Conservation (phyloP, 2,329 filamentous ascomycete species). For the Lojkania enalia region DNA sequence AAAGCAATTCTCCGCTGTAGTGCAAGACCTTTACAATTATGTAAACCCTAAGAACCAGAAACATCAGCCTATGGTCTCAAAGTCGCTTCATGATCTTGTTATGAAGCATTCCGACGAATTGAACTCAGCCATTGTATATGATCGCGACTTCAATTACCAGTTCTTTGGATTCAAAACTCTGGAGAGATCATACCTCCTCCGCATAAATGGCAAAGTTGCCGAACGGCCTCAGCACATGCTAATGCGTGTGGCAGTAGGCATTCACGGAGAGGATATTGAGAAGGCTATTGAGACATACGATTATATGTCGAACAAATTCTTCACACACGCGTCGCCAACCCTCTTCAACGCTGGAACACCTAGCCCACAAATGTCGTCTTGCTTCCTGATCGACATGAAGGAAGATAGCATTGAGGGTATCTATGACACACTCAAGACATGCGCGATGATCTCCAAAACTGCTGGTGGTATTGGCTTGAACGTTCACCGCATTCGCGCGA, state of each 20-base stretch:
- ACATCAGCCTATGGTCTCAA: slow-evolving; percentile 89
- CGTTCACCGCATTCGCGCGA: slow-evolving; percentile 93
- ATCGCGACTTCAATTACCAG: slow-evolving; percentile 99
- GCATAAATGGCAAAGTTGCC: slow-evolving; percentile 92
- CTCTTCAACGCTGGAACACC: slow-evolving; percentile 98
- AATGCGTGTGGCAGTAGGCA: slow-evolving; percentile 97
- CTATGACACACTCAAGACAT: slow-evolving; percentile 98
- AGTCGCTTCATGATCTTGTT: slow-evolving; percentile 86
- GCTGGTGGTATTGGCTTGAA: slow-evolving; percentile 97
- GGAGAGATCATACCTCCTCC: slow-evolving; percentile 94
- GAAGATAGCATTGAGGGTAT: slow-evolving; percentile 99
- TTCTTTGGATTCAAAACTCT: slow-evolving; percentile 99
- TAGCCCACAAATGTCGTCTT: slow-evolving; percentile 91
- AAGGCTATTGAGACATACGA: slow-evolving; percentile 97
- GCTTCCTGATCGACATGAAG: slow-evolving; percentile 99
- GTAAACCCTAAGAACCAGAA: slow-evolving; percentile 89
- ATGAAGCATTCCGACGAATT: slow-evolving; percentile 97
- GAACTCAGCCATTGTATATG: slow-evolving; percentile 98
- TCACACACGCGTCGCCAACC: slow-evolving; percentile 96
- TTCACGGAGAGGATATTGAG: slow-evolving; percentile 94
- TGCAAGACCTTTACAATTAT: slow-evolving; percentile 92
- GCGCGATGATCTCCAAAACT: slow-evolving; percentile 99
- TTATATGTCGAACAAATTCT: slow-evolving; percentile 97
- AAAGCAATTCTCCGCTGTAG: slow-evolving; percentile 98
- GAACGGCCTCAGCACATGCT: slow-evolving; percentile 99